These are phyloP conservation scores for Leishmania lainsoni DNA, from an alignment of 208 protist genomes.

Conservation along the genomic window DNA sequence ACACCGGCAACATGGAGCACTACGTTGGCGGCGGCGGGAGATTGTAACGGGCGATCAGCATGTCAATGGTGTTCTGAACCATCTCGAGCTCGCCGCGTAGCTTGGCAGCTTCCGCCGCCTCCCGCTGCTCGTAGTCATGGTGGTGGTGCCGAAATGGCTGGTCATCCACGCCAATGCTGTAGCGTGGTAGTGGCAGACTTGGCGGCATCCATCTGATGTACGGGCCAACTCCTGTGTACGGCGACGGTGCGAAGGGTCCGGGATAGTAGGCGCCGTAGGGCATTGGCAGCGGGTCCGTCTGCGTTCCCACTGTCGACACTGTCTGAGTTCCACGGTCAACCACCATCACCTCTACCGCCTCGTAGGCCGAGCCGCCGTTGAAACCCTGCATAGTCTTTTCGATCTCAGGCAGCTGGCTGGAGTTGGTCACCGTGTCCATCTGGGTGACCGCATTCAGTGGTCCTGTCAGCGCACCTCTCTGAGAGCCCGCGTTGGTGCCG, in stretches of 20 bases:
- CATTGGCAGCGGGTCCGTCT: conserved; percentile 72
- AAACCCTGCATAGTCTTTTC: conserved; percentile 27
- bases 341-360: conserved; percentile 76
- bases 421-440: conserved; percentile 16
- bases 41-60: conserved; percentile 86
- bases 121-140: conserved; percentile 28
- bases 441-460: neutral
- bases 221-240: neutral
- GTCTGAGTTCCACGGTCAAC: conserved; percentile 88
- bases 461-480: neutral
- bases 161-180: conserved; percentile 31
- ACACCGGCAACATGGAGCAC: neutral
- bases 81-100: conserved; percentile 71
- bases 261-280: conserved; percentile 19
- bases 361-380: conserved; percentile 24
- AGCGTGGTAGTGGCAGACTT: neutral
- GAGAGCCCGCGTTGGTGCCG: neutral
- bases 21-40: conserved; percentile 70
- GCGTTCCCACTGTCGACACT: conserved; percentile 57
- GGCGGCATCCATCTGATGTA: conserved; percentile 10
- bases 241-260: conserved; percentile 16
- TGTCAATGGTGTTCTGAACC: conserved; percentile 84
- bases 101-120: conserved; percentile 24
- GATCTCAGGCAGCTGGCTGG: conserved; percentile 25
- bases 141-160: conserved; percentile 41